phyloP scores from a whole-genome alignment of 192 early-diverging fungal genomes.

The Gaertneriomyces semiglobifer region DNA sequence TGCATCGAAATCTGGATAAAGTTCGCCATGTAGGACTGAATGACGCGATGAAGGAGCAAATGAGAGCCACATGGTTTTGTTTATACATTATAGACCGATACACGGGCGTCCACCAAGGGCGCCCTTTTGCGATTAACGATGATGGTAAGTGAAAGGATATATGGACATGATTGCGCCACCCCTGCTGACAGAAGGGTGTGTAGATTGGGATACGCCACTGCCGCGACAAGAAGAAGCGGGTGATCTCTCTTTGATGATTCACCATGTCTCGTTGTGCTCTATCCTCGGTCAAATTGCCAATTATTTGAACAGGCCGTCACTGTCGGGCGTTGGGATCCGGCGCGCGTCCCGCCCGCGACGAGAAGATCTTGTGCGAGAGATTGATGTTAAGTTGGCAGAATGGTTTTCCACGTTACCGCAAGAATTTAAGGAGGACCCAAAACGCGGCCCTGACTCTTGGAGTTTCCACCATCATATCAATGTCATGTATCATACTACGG shows the following conservation, averaged over 20 bases:
- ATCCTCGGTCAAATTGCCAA: conserved; percentile 47
- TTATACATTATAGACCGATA: conserved; percentile 50
- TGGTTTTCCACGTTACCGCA: conserved; percentile 36
- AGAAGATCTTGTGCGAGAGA: conserved; percentile 28
- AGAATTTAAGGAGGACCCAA: conserved; percentile 25
- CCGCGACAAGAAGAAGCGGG: conserved; percentile 24
- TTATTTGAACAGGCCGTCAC: conserved; percentile 40
- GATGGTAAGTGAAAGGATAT: conserved; percentile 32
- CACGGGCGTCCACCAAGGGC: conserved; percentile 41
- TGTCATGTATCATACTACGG: conserved; percentile 43
- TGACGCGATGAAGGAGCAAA: conserved; percentile 38
- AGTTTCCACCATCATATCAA: conserved; percentile 45
- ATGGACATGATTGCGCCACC: neutral
- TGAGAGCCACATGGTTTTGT: conserved; percentile 49
- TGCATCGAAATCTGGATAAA: conserved; percentile 49
- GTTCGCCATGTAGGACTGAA: conserved; percentile 39
- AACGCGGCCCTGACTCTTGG: conserved; percentile 26
- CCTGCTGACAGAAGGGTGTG: neutral
- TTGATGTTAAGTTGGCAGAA: conserved; percentile 25
- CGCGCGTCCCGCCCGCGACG: conserved; percentile 10
- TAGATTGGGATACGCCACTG: conserved; percentile 52
- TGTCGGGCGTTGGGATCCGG: neutral
- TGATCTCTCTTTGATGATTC: conserved; percentile 31
- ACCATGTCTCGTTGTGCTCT: conserved; percentile 47
- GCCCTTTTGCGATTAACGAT: conserved; percentile 48